These are phyloP conservation scores for Citrus cavaleriei DNA, from an alignment of 345 rosid genomes.

Conservation along the genomic window DNA sequence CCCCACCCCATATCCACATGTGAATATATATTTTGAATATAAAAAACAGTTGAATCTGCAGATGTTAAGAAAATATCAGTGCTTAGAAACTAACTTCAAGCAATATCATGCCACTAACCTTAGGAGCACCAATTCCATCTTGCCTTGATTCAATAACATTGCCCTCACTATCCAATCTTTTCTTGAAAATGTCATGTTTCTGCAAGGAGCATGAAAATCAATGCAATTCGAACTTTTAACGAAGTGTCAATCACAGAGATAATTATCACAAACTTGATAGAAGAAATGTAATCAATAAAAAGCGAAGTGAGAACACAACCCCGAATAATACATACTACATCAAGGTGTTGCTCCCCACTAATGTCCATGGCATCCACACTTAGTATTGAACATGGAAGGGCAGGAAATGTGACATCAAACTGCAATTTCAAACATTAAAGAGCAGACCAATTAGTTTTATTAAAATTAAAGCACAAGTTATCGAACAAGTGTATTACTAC, in stretches of 20 bases:
- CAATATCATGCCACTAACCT: conserved; percentile 46
- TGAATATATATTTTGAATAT: neutral
- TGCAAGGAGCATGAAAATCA: conserved; percentile 28
- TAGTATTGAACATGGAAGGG: conserved; percentile 85
- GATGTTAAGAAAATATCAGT: neutral
- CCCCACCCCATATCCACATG: neutral
- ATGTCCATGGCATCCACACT: conserved; percentile 97
- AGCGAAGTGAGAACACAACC: neutral
- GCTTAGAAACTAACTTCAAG: neutral
- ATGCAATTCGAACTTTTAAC: neutral
- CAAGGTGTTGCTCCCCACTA: conserved; percentile 97
- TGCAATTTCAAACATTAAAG: conserved; percentile 33
- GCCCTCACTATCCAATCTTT: conserved; percentile 71
- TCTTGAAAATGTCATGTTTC: conserved; percentile 91
- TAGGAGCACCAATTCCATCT: conserved; percentile 88
- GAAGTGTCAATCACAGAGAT: neutral
- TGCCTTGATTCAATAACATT: conserved; percentile 72
- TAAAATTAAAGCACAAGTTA: neutral
- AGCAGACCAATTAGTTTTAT: neutral
- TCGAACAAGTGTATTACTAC: too few relatives aligned
- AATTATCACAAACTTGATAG: neutral
- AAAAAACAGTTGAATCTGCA: neutral
- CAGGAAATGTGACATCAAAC: conserved; percentile 93
- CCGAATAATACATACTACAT: conserved; percentile 59
- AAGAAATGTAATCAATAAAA: neutral